These are phyloP conservation scores for Cutaneotrichosporon arboriforme DNA, from an alignment of 1,284 basidiomycete species.

Conservation along the genomic window DNA sequence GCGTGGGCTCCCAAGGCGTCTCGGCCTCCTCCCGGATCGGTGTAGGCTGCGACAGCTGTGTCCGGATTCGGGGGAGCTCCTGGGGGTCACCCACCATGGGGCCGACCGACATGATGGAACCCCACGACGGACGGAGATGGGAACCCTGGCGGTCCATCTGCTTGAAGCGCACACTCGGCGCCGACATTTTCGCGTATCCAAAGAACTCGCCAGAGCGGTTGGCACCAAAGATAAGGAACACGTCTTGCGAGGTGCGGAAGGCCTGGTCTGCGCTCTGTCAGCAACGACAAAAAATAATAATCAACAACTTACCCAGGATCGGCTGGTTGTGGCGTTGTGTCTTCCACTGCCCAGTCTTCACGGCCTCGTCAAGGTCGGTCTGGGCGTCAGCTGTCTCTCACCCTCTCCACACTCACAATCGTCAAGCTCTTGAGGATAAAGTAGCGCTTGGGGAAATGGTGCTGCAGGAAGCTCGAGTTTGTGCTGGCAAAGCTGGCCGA, in stretches of 20 bases:
- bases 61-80: background rate
- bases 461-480: constrained; percentile 55
- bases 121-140: constrained; percentile 29
- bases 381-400: constrained; percentile 36
- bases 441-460: constrained; percentile 76
- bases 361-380: constrained; percentile 77
- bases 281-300: no score
- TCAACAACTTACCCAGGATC: constrained; percentile 52
- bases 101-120: background rate
- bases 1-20: constrained; percentile 10
- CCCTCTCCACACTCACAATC: constrained; percentile 53
- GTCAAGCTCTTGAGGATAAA: constrained; percentile 89
- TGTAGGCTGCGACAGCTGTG: constrained; percentile 11
- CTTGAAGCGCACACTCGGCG: constrained; percentile 27
- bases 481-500: constrained; percentile 56
- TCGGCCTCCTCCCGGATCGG: constrained; percentile 28
- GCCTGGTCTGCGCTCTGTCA: constrained; percentile 62
- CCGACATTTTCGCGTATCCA: constrained; percentile 66
- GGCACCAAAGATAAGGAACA: constrained; percentile 82
- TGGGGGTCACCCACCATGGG: background rate
- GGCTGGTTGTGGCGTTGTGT: constrained; percentile 91
- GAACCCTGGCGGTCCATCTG: constrained; percentile 9
- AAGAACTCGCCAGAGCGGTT: constrained; percentile 78
- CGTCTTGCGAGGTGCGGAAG: constrained; percentile 76
- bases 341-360: constrained; percentile 77